Evolutionary conservation across 176 grass and related monocot species (phyloP).

Genomic region (Tuctoria greenei): DNA sequence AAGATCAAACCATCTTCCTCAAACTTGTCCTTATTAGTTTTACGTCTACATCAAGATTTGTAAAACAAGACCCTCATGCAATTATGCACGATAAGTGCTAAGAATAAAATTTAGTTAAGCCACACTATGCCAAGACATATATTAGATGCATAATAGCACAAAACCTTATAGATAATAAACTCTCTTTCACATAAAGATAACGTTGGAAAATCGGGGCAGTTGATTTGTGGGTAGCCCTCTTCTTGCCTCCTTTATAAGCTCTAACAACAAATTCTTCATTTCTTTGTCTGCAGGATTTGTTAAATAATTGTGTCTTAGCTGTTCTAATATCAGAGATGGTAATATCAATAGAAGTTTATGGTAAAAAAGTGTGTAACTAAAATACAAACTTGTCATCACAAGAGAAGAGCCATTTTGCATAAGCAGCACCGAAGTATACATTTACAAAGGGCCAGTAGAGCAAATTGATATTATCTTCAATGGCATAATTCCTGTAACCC

Average conservation of each 20-base stretch:
- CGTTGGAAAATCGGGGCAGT: conserved; percentile 63
- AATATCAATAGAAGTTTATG: conserved; percentile 2
- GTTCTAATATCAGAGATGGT: conserved; percentile 22
- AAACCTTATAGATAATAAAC: conserved; percentile 62
- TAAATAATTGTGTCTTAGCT: conserved; percentile 33
- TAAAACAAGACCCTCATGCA: not conserved
- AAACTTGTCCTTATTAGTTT: conserved; percentile 14
- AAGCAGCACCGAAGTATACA: conserved; percentile 94
- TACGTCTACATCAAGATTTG: conserved; percentile 11
- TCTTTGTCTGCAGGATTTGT: conserved; percentile 68
- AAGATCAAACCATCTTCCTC: not conserved
- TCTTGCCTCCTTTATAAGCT: conserved; percentile 85
- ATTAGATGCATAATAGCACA: not conserved
- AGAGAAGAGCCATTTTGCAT: conserved; percentile 87
- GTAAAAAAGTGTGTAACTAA: not conserved
- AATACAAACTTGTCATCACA: conserved; percentile 85
- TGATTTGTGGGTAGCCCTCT: conserved; percentile 91
- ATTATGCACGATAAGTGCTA: not conserved
- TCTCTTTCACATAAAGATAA: conserved; percentile 83
- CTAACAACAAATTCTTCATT: conserved; percentile 96
- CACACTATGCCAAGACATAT: conserved; percentile 14
- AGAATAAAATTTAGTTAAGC: conserved; percentile 18
- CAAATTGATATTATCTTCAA: conserved; percentile 64
- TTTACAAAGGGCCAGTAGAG: conserved; percentile 92
- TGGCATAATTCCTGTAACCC: conserved; percentile 80